Percentiles rank a stretch among this genome's conserved stretches.
Conservation (phyloP, 2,329 filamentous ascomycete genomes). For the Talaromyces islandicus region DNA sequence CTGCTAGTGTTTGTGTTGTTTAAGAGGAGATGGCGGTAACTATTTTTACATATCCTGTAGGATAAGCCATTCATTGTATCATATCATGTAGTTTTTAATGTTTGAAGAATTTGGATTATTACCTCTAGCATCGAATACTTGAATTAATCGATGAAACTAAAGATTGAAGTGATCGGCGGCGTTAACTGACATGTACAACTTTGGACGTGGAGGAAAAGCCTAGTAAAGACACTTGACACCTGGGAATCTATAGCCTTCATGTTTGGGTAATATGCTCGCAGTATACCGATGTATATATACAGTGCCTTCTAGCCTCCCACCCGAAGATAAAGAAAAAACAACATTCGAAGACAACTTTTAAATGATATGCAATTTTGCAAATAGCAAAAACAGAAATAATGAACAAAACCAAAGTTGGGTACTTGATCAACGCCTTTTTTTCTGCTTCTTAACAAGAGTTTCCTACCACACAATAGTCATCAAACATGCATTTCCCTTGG, state of each 20-base stretch:
- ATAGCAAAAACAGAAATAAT: not conserved
- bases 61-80: not conserved
- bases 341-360: not conserved
- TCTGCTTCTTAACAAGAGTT: not conserved
- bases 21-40: not conserved
- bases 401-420: not conserved
- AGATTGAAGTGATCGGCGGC: not conserved
- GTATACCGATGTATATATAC: slow-evolving; percentile 6
- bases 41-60: not conserved
- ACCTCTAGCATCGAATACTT: not conserved
- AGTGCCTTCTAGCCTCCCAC: not conserved
- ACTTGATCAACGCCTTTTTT: not conserved
- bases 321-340: not conserved
- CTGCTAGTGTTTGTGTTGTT: not conserved
- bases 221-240: not conserved
- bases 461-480: not conserved
- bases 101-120: not conserved
- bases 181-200: too few relatives aligned
- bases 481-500: not conserved
- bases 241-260: not conserved
- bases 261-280: not conserved
- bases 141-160: too few relatives aligned
- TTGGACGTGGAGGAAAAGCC: not conserved
- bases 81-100: not conserved
- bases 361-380: not conserved